Conservation (phyloP, 2,329 filamentous ascomycete species). For the Pyricularia sp. region DNA sequence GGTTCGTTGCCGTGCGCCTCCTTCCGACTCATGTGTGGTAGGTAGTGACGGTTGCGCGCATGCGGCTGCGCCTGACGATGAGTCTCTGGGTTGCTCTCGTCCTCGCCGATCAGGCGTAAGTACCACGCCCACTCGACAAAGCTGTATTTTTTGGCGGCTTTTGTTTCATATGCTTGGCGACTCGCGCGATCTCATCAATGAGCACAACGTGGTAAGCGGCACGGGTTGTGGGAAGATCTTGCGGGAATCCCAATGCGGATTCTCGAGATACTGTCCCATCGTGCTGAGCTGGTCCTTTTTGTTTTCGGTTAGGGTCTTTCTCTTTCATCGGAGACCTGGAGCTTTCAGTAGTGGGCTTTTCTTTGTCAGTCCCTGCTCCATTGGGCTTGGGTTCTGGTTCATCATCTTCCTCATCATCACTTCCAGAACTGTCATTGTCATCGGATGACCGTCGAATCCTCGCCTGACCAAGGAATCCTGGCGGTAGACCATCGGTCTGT, state of each 20-base stretch:
- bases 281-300: not conserved
- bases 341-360: not conserved
- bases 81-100: constrained; percentile 40
- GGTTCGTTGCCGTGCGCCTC: constrained; percentile 1
- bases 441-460: constrained; percentile 11
- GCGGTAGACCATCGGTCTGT: constrained; percentile 19
- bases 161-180: constrained; percentile 53
- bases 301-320: not conserved
- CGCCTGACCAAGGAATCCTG: constrained; percentile 30
- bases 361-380: constrained; percentile 5
- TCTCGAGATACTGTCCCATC: not conserved
- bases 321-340: not conserved
- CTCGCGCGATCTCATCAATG: constrained; percentile 59
- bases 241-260: not conserved
- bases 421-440: constrained; percentile 9
- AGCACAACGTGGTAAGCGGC: constrained; percentile 55
- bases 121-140: constrained; percentile 88
- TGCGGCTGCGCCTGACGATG: constrained; percentile 31
- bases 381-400: constrained; percentile 15
- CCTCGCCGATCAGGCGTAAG: constrained; percentile 64
- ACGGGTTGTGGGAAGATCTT: constrained; percentile 29
- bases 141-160: constrained; percentile 55
- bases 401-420: constrained; percentile 13
- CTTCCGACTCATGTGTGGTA: not conserved
- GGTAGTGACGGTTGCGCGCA: constrained; percentile 1